Evolutionary conservation across 768 basidiomycete species (phyloP), one percentile per base, ranked within the genome.

Genomic region (Gelatoporia subvermispora): DNA sequence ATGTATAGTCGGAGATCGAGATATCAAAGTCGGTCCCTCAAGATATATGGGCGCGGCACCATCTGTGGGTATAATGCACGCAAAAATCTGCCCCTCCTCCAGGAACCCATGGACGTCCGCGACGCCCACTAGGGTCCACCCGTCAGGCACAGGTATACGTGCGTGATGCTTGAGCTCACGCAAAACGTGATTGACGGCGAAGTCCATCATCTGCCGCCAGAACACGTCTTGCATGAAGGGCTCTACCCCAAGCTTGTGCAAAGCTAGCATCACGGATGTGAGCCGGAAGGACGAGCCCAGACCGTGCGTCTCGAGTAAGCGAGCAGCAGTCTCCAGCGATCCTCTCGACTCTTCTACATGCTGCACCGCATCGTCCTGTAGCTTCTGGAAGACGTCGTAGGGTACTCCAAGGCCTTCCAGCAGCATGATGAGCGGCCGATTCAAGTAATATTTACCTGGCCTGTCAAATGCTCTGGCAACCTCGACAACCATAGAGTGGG

Each of bases 111-210:
- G 79, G 1, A 81, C 71, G 59, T 90, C 86, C 1, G 84, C 84
- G 7, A 88, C 77, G 0, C 86, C 86, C 3, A 87, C 86, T 1
- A 90, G 62, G 0, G 83, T 88, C 71, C 76, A 84, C 2, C 75
- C 79, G 4, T 68, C 68, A 1, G 76, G 78, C 13, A 89, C 69
- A 11, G 84, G 84, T 35, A 89, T 88, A 3, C 85, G 74, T 0
- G 85, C 83, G 38, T 62, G 62, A 47, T 79, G 75, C 51, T 87
- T 88, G 17, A 87, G 68, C 41, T 77, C 70, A 34, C 85, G 75
- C 7, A 88, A 70, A n/a, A 83, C 68, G 49, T 87, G 84, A 53
- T 84, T 72, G 23, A 77, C 68, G 1, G 78, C 74, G 52, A 73
- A 78, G 24, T 75, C 70, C 54, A 85, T 64, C 60, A 77, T 70